phyloP scores from a whole-genome alignment of 129 eudicot species.

The Arctium lappa region DNA sequence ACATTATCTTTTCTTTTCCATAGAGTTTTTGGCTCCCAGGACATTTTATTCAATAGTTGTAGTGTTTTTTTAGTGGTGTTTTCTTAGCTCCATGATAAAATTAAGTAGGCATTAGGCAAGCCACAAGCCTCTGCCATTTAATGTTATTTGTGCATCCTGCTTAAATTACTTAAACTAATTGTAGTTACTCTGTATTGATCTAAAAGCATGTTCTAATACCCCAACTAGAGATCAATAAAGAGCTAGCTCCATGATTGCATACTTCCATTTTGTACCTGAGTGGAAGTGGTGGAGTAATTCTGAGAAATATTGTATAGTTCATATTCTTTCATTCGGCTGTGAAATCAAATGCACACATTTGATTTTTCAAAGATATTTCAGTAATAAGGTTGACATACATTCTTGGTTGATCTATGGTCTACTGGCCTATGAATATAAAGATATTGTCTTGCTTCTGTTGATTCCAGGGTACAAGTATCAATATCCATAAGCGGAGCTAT shows the following conservation, averaged over 20 bases:
- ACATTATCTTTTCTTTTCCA: not conserved
- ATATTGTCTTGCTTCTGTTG: conserved; percentile 18
- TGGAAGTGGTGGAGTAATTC: not conserved
- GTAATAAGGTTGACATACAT: not conserved
- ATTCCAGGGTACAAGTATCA: conserved; percentile 66
- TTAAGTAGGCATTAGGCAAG: too few relatives aligned
- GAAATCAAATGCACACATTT: not conserved
- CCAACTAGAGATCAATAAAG: not conserved
- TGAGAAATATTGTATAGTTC: not conserved
- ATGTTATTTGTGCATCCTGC: not conserved
- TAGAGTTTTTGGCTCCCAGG: not conserved
- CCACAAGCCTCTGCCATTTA: not conserved
- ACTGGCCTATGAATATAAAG: not conserved
- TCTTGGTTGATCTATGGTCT: not conserved
- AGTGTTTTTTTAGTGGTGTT: not conserved
- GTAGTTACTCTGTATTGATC: too few relatives aligned
- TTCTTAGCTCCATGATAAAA: not conserved
- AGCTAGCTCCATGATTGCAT: not conserved
- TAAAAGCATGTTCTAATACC: not conserved
- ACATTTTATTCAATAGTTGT: not conserved
- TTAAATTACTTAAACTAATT: too few relatives aligned
- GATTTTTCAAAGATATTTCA: not conserved
- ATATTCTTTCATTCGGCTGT: not conserved
- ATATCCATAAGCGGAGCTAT: conserved; percentile 55
- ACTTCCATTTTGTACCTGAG: not conserved